Conservation (phyloP, 371 early-diverging fungal species). For the Modicella reniformis region DNA sequence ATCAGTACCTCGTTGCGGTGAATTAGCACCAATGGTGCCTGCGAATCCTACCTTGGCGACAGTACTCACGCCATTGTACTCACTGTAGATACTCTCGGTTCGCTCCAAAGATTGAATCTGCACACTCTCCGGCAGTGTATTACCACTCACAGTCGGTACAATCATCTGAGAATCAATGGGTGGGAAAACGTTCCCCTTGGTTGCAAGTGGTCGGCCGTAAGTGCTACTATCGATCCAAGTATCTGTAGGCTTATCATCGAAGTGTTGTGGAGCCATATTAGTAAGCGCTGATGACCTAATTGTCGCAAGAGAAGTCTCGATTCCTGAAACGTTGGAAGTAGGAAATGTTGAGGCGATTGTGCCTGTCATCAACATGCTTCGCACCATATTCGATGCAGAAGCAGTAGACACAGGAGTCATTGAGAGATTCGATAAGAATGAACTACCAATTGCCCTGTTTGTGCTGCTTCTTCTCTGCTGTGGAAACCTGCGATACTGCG, state of each 20-base stretch:
- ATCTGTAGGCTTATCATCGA: background rate
- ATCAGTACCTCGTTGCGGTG: background rate
- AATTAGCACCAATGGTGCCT: background rate
- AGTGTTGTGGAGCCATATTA: background rate
- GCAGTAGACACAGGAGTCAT: background rate
- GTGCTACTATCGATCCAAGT: background rate
- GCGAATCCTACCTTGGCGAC: no score
- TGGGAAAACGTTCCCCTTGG: background rate
- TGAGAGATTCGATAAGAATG: background rate
- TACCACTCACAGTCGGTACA: background rate
- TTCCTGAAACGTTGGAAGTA: background rate
- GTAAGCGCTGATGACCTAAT: background rate
- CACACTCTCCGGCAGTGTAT: background rate
- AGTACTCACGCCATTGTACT: no score
- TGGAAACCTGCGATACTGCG: conserved; percentile 1
- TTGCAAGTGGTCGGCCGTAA: background rate
- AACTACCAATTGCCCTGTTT: background rate
- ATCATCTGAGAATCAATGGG: background rate
- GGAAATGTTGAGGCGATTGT: background rate
- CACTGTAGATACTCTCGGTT: background rate
- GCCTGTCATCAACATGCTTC: background rate
- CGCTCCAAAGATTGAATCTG: background rate
- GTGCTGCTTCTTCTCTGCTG: conserved; percentile 27
- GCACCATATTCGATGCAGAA: background rate
- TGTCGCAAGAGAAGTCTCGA: background rate